Evolutionary conservation across 306 rosid species (phyloP).

Genomic region (Vigna unguiculata): DNA sequence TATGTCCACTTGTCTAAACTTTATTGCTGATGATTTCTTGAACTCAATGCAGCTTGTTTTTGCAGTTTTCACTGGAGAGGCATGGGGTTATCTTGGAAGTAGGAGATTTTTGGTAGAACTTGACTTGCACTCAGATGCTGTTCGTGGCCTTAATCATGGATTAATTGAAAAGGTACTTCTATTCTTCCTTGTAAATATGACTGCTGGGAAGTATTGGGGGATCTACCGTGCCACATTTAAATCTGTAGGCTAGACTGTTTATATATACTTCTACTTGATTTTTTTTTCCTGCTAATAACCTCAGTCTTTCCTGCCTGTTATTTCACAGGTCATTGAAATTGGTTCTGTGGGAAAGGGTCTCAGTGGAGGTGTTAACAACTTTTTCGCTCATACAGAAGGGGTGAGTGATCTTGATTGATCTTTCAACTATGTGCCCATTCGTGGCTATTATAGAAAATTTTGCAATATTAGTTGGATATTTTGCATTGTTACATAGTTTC

Average conservation of each 20-base stretch:
- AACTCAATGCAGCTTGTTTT: slow-evolving; percentile 83
- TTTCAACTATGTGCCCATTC: slow-evolving; percentile 17
- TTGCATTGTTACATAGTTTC: slow-evolving; percentile 30
- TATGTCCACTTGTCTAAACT: slow-evolving; percentile 22
- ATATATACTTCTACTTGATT: slow-evolving; percentile 16
- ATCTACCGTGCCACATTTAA: slow-evolving; percentile 20
- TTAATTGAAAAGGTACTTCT: slow-evolving; percentile 74
- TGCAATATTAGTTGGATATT: slow-evolving; percentile 17
- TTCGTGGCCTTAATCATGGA: slow-evolving; percentile 73
- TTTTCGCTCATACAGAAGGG: slow-evolving; percentile 77
- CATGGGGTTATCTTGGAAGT: slow-evolving; percentile 99
- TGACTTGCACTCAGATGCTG: slow-evolving; percentile 85
- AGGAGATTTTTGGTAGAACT: slow-evolving; percentile 90
- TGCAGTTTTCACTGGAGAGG: slow-evolving; percentile 86
- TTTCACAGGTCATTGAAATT: slow-evolving; percentile 72
- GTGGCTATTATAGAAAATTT: slow-evolving; percentile 8
- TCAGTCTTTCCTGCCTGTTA: slow-evolving; percentile 33
- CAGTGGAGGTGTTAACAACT: slow-evolving; percentile 60
- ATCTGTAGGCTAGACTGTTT: slow-evolving; percentile 16
- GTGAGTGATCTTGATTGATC: slow-evolving; percentile 61
- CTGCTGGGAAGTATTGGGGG: slow-evolving; percentile 34
- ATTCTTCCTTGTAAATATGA: slow-evolving; percentile 37
- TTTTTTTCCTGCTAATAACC: slow-evolving; percentile 37
- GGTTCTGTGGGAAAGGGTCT: slow-evolving; percentile 89
- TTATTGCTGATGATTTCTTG: slow-evolving; percentile 49